Percentiles rank a stretch among this genome's conserved stretches.
phyloP scores from a whole-genome alignment of 139 green algal species.

The Nannochloris sp. region DNA sequence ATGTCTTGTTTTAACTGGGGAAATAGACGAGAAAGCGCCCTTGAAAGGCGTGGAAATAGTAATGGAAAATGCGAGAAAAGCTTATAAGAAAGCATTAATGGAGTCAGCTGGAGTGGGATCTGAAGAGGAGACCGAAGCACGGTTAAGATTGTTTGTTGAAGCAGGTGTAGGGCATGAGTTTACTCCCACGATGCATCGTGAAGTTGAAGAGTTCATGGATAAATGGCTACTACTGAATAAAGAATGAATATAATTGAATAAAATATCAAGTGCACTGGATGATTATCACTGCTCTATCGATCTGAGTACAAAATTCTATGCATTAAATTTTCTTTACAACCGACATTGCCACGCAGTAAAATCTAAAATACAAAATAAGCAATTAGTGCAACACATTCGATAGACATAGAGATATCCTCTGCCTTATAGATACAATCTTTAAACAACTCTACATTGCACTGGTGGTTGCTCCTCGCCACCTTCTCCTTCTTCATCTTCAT shows the following conservation, averaged over 20 bases:
- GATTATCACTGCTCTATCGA: too few relatives aligned
- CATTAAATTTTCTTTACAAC: background rate
- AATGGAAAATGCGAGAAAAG: background rate
- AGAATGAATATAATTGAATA: too few relatives aligned
- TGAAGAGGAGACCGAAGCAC: background rate
- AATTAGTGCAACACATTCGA: too few relatives aligned
- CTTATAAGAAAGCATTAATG: conserved; percentile 4
- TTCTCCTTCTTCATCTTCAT: background rate
- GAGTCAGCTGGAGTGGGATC: too few relatives aligned
- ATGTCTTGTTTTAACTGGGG: conserved; percentile 44
- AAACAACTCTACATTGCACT: background rate
- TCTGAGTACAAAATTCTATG: background rate
- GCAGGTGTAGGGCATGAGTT: conserved; percentile 12
- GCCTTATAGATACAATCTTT: too few relatives aligned
- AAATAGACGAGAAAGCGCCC: conserved; percentile 42
- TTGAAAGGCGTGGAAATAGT: conserved; percentile 20
- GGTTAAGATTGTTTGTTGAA: conserved; percentile 18
- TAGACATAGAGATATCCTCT: too few relatives aligned
- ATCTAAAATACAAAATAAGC: too few relatives aligned
- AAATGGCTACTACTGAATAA: too few relatives aligned
- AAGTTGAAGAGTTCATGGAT: conserved; percentile 1
- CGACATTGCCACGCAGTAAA: too few relatives aligned
- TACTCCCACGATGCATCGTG: conserved; percentile 14
- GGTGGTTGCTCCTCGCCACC: background rate
- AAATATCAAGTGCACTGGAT: too few relatives aligned